A percentile compares a stretch with the other conserved stretches of the same genome.
These are phyloP conservation scores for Yamadazyma blattariae DNA, from an alignment of 1,139 yeast genomes.

Conservation along the genomic window DNA sequence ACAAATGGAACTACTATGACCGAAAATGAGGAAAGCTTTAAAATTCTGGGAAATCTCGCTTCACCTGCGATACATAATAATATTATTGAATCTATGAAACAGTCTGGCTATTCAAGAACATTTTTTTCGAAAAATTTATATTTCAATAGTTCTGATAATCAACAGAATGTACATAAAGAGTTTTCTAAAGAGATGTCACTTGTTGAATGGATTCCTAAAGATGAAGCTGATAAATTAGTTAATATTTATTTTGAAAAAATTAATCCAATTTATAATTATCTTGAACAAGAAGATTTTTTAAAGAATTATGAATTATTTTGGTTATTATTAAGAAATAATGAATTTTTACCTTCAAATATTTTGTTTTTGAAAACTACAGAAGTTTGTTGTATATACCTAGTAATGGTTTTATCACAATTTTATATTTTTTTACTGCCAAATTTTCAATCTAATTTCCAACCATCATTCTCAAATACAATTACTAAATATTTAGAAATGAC, in stretches of 20 bases:
- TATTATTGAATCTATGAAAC: not conserved
- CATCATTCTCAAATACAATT: too few species aligned
- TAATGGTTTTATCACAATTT: too few species aligned
- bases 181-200: not conserved
- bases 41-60: too few species aligned
- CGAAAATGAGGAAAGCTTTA: too few species aligned
- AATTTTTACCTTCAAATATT: not conserved
- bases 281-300: not conserved
- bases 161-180: not conserved
- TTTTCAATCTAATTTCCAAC: too few species aligned
- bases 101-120: not conserved
- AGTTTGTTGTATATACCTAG: too few species aligned
- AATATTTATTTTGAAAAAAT: not conserved
- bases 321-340: not conserved
- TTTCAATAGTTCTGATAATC: not conserved
- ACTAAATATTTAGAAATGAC: too few species aligned
- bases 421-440: too few species aligned
- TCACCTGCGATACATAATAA: constrained; percentile 6
- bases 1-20: too few species aligned
- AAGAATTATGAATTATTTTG: not conserved
- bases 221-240: not conserved
- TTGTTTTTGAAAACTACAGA: not conserved
- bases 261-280: not conserved
- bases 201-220: not conserved
- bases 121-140: not conserved